Base-by-base conservation (phyloP, 2,329 filamentous ascomycete genomes). In the Pseudogymnoascus sp. region DNA sequence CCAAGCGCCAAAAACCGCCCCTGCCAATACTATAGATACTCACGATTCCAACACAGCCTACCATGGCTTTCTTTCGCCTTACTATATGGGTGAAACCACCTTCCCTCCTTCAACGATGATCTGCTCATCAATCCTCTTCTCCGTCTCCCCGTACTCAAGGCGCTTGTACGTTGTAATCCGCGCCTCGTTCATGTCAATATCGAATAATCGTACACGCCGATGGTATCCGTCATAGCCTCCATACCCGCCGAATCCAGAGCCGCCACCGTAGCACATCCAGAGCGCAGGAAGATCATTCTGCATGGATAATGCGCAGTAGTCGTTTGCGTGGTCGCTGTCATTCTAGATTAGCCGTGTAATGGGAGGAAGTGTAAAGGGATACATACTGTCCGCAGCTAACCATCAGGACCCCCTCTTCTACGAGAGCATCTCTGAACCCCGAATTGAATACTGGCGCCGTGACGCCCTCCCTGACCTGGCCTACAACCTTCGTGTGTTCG, bases 221-320 rank as follows among this genome's bases (percentile, higher is more conserved):
- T 93, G 83, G 73, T 89, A 97, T 3, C 88, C 89, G 44, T 87
- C 87, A 73, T 97, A 97, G 5, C 93, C 93, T 19, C 89, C 95
- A 73, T 99, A 99, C 0, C 95, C 95, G 63, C 95, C 95, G 70
- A 99, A 96, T 1, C 95, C 95, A 28, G 87, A 85, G 26, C 90
- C 95, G 33, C 95, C 95, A 8, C 87, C 93, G 75, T 97, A 97
- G 79, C 95, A 99, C 93, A 99, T 96, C 95, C 95, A 99, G 2
- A 97, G 78, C 31, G 88, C 83, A 0, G 89, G 87, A n/a, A 80
- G 76, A 21, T 78, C 65, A 11, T 50, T 42, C 8, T 67, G 61
- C 40, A 64, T 67, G 21, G 69, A 86, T 8, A 97, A 82, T 67
- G 90, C 87, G 75, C 95, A 99, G 75, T 97, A 97, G 72, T 99